Percentiles rank a stretch among this genome's conserved stretches.
Evolutionary conservation across 305 asterid genomes (phyloP).

Genomic region (Fraxinus xanthoxyloides): DNA sequence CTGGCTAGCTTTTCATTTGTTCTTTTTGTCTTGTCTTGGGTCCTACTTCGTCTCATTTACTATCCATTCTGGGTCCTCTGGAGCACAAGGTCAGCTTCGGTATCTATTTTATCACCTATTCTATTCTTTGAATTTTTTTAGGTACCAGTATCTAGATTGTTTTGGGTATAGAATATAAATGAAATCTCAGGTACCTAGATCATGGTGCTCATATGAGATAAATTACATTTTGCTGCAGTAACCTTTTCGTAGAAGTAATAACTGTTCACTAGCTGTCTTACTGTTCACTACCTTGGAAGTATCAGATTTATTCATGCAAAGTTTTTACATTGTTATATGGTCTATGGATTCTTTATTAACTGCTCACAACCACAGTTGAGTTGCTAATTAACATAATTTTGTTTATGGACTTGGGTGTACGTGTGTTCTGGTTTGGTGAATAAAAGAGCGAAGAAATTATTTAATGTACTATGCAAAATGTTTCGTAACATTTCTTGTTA

Average conservation of each 20-base stretch:
- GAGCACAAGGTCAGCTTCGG: conserved; percentile 75
- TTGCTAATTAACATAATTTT: background rate
- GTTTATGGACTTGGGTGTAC: background rate
- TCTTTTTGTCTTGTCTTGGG: conserved; percentile 63
- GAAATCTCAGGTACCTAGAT: background rate
- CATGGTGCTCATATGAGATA: background rate
- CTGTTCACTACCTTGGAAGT: background rate
- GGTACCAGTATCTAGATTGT: background rate
- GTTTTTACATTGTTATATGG: background rate
- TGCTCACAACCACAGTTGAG: background rate
- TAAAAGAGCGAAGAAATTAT: background rate
- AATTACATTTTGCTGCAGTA: background rate
- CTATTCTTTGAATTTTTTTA: background rate
- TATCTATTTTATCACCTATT: background rate
- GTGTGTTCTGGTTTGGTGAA: background rate
- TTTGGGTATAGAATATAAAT: background rate
- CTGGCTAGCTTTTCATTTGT: conserved; percentile 78
- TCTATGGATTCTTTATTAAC: background rate
- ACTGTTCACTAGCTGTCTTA: background rate
- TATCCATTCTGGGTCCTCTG: conserved; percentile 90
- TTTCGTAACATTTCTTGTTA: background rate
- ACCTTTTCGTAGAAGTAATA: background rate
- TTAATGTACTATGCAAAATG: background rate
- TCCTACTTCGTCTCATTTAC: conserved; percentile 75
- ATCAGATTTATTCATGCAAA: background rate